phyloP scores from a whole-genome alignment of 1,284 basidiomycete genomes.

The Coniophora puteana region DNA sequence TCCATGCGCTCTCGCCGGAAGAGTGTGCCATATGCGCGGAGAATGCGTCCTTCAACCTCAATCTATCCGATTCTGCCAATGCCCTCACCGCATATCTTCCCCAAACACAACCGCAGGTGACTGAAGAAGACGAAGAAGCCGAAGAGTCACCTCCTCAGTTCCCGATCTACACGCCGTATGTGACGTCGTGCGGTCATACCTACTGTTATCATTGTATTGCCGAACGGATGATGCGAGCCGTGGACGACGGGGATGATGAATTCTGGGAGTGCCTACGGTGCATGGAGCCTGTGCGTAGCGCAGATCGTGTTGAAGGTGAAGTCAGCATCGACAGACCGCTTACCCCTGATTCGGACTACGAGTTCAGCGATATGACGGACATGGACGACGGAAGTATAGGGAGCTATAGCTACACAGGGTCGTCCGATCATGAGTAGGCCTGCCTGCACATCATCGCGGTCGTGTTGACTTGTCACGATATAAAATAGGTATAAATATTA shows the following conservation, averaged over 20 bases:
- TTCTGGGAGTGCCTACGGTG: slow-evolving; percentile 86
- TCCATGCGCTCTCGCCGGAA: slow-evolving; percentile 56
- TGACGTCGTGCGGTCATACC: slow-evolving; percentile 73
- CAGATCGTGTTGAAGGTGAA: slow-evolving; percentile 46
- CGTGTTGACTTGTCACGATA: too few species aligned
- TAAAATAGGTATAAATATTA: slow-evolving; percentile 5
- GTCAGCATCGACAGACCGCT: not conserved
- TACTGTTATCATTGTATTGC: slow-evolving; percentile 90
- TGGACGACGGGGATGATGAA: slow-evolving; percentile 57
- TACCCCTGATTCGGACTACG: slow-evolving; percentile 42
- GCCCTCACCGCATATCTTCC: slow-evolving; percentile 40
- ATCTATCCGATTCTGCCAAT: slow-evolving; percentile 49
- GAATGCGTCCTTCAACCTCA: slow-evolving; percentile 59
- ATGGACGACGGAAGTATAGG: slow-evolving; percentile 28
- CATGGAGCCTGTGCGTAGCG: slow-evolving; percentile 51
- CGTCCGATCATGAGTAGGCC: too few species aligned
- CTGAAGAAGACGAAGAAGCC: slow-evolving; percentile 15
- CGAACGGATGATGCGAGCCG: slow-evolving; percentile 71
- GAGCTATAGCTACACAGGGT: slow-evolving; percentile 19
- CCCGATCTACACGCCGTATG: slow-evolving; percentile 70
- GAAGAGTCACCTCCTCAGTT: slow-evolving; percentile 43
- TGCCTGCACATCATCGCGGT: too few species aligned
- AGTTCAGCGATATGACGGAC: slow-evolving; percentile 42
- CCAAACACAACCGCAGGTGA: slow-evolving; percentile 6
- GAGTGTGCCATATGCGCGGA: slow-evolving; percentile 81